Conservation (phyloP, 1,139 yeast species). For the Sugiyamaella pinicola region DNA sequence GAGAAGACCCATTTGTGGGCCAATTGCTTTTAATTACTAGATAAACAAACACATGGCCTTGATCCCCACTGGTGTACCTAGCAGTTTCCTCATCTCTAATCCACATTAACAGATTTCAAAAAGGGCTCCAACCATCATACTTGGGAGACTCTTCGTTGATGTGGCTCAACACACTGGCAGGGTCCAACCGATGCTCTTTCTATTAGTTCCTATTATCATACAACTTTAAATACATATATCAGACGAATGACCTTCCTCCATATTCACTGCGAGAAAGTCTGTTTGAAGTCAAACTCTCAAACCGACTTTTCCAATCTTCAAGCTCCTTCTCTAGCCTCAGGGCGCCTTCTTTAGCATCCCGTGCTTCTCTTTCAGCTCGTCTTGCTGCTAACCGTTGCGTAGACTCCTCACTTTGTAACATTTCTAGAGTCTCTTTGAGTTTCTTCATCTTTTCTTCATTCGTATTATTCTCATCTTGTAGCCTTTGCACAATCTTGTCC, state of each 20-base stretch:
- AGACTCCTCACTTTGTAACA: constrained; percentile 49
- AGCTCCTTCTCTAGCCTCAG: constrained; percentile 65
- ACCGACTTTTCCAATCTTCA: constrained; percentile 59
- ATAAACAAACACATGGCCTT: too few species aligned
- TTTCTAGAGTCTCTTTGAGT: constrained; percentile 45
- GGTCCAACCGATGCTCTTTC: too few species aligned
- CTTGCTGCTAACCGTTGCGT: constrained; percentile 47
- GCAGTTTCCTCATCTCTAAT: too few species aligned
- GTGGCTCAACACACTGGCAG: too few species aligned
- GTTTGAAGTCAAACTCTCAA: constrained; percentile 33
- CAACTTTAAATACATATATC: background rate
- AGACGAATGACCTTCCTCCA: constrained; percentile 15
- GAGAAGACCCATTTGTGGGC: too few species aligned
- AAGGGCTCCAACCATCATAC: too few species aligned
- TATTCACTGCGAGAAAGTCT: constrained; percentile 17
- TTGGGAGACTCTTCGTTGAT: too few species aligned
- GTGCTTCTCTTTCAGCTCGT: constrained; percentile 51
- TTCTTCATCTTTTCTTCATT: constrained; percentile 44
- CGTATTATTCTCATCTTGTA: constrained; percentile 40
- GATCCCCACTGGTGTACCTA: too few species aligned
- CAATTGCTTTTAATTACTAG: too few species aligned
- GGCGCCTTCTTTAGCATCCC: constrained; percentile 57
- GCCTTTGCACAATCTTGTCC: constrained; percentile 35
- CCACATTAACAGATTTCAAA: too few species aligned
- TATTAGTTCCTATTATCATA: too few species aligned